Conservation (phyloP, 768 basidiomycete species). For the Lactarius tabidus region DNA sequence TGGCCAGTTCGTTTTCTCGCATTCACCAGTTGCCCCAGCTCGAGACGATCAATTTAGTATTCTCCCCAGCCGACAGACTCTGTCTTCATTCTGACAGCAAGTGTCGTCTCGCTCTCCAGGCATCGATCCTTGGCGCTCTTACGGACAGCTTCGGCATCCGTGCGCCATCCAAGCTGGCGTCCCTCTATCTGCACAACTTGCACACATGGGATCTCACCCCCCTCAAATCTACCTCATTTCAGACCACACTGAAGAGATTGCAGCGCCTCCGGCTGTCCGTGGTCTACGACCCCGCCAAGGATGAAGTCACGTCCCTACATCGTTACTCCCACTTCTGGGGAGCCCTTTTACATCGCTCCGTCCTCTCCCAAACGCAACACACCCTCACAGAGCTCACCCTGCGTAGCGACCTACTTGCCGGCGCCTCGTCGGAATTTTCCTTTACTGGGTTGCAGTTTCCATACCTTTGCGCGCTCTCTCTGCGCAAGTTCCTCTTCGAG, state of each 20-base stretch:
- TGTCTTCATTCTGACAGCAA: background rate
- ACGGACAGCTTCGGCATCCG: background rate
- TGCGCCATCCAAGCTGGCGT: too few species aligned
- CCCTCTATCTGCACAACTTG: too few species aligned
- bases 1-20: background rate
- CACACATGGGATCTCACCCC: too few species aligned
- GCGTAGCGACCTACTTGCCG: too few species aligned
- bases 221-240: background rate
- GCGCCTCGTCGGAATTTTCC: too few species aligned
- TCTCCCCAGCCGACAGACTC: background rate
- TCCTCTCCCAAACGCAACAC: background rate
- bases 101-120: background rate
- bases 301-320: too few species aligned
- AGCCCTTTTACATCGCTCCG: background rate
- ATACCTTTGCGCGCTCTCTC: too few species aligned
- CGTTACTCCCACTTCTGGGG: background rate
- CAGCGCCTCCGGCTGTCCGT: background rate
- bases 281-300: background rate
- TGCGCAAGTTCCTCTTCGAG: too few species aligned
- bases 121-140: background rate
- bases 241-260: background rate
- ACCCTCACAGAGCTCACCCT: too few species aligned
- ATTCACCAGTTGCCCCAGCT: background rate
- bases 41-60: background rate
- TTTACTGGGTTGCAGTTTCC: too few species aligned